phyloP scores from a whole-genome alignment of 306 rosid genomes.

The Erythrophleum fordii region DNA sequence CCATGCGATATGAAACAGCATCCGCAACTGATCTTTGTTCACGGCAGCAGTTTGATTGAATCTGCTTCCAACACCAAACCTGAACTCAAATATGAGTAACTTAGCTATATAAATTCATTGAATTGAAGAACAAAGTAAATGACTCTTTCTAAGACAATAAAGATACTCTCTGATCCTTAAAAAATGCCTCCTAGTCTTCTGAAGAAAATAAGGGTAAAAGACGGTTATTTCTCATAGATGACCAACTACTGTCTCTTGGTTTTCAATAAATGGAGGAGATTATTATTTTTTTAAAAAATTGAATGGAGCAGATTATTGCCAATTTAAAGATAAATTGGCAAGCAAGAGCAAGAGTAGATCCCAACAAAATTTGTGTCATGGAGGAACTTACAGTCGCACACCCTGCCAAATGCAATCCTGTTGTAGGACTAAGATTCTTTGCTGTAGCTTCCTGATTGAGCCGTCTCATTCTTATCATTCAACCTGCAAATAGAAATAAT shows the following conservation, averaged over 20 bases:
- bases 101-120: neutral
- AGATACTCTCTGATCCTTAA: neutral
- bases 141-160: neutral
- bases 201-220: neutral
- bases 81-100: conserved; percentile 4
- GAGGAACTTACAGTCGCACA: conserved; percentile 31
- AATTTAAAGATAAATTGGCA: neutral
- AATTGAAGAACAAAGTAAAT: neutral
- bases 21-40: neutral
- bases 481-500: conserved; percentile 49
- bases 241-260: neutral
- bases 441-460: conserved; percentile 24
- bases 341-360: neutral
- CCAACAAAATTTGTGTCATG: neutral
- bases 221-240: neutral
- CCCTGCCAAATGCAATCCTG: conserved; percentile 14
- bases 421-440: neutral
- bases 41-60: conserved; percentile 24
- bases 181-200: neutral
- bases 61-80: conserved; percentile 25
- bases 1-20: conserved; percentile 8
- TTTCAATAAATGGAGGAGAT: neutral
- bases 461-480: neutral
- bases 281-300: neutral
- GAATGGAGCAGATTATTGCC: neutral